Conservation (phyloP, 1,139 yeast genomes). For the Blastobotrys ciferrii region DNA sequence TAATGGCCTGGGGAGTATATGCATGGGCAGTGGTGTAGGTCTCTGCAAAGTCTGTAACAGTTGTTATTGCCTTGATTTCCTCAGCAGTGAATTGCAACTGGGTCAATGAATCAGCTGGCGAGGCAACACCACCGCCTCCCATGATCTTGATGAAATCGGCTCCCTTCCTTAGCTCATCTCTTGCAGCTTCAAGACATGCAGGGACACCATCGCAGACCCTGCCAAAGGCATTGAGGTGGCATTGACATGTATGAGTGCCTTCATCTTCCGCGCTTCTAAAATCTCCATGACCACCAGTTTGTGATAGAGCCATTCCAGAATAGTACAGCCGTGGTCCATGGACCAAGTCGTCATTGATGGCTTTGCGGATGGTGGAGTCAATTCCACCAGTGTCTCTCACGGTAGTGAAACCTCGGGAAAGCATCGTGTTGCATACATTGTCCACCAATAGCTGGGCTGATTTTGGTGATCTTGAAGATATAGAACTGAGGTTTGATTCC, state of each 20-base stretch:
- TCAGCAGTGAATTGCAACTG: slow-evolving; percentile 12
- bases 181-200: slow-evolving; percentile 9
- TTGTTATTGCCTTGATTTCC: slow-evolving; percentile 11
- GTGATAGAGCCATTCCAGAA: slow-evolving; percentile 12
- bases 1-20: slow-evolving; percentile 12
- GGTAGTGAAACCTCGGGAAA: slow-evolving; percentile 9
- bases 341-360: slow-evolving; percentile 8
- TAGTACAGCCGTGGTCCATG: slow-evolving; percentile 11
- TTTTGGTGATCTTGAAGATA: neutral
- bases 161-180: slow-evolving; percentile 12
- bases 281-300: slow-evolving; percentile 14
- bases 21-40: slow-evolving; percentile 14
- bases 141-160: slow-evolving; percentile 13
- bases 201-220: slow-evolving; percentile 11
- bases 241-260: slow-evolving; percentile 1
- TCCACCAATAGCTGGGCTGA: slow-evolving; percentile 1
- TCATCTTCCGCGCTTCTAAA: neutral
- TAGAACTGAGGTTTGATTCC: slow-evolving; percentile 6
- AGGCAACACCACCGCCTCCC: slow-evolving; percentile 16
- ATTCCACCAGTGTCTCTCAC: slow-evolving; percentile 10
- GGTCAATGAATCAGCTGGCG: slow-evolving; percentile 9
- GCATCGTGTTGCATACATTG: slow-evolving; percentile 8
- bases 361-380: slow-evolving; percentile 5
- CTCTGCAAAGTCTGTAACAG: slow-evolving; percentile 8
- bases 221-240: slow-evolving; percentile 4